Evolutionary conservation across 1,139 yeast species (phyloP).

Genomic region (Geotrichum australiense): DNA sequence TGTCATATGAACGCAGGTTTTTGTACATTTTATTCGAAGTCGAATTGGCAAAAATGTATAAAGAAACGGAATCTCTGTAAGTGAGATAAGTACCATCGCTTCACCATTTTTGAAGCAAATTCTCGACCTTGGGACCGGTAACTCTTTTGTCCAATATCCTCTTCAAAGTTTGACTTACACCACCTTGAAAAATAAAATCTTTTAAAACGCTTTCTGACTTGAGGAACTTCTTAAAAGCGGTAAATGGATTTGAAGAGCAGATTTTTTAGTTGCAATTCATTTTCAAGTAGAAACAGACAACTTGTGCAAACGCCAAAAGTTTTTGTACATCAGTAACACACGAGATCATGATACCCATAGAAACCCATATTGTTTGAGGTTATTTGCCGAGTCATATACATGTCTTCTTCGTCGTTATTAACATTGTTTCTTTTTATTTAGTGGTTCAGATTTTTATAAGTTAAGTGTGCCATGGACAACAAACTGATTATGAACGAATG

Average conservation of each 20-base stretch:
- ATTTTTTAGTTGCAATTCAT: conserved; percentile 67
- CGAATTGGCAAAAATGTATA: too few relatives aligned
- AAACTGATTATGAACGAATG: too few relatives aligned
- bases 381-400: too few relatives aligned
- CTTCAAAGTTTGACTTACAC: conserved; percentile 66
- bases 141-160: conserved; percentile 55
- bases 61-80: conserved; percentile 88
- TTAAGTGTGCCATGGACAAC: too few relatives aligned
- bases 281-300: conserved; percentile 82
- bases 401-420: too few relatives aligned
- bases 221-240: conserved; percentile 48
- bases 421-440: too few relatives aligned
- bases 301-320: conserved; percentile 70
- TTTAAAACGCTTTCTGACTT: conserved; percentile 55
- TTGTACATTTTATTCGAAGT: too few relatives aligned
- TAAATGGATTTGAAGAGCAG: conserved; percentile 64
- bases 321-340: too few relatives aligned
- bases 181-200: conserved; percentile 56
- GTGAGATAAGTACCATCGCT: conserved; percentile 88
- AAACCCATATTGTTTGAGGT: too few relatives aligned
- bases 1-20: too few relatives aligned
- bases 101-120: conserved; percentile 94
- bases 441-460: too few relatives aligned
- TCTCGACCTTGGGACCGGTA: conserved; percentile 48
- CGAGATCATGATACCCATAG: too few relatives aligned